Base-by-base conservation (phyloP, 2,329 filamentous ascomycete species). In the Trichoderma sp. region DNA sequence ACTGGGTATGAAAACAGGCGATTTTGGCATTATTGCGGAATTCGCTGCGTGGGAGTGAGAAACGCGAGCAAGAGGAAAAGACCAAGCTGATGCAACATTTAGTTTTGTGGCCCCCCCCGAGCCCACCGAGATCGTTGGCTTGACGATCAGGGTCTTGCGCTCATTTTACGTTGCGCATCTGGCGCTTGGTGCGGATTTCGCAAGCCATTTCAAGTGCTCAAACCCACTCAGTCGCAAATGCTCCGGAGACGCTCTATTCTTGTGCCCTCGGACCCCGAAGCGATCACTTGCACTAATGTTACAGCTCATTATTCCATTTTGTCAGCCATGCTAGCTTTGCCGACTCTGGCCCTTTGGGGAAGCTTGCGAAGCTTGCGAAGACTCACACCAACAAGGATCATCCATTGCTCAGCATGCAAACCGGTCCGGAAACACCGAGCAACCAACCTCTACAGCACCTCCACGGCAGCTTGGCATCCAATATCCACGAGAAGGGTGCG, bases 121-220 rank as follows among this genome's bases (percentile, higher is more conserved):
- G 66, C 66, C 53, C 47, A 60, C 69, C 61, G 61, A 71, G 69
- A 71, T 65, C 32, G 26, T 56, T 60, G 26, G 51, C 21, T 63
- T 60, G 69, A 36, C 34, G 69, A 71, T 71, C 69, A 71, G 69
- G 60, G 69, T 71, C 69, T 63, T 58, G 64, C 14, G 61, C 18
- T 39, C 26, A 64, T 70, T 69, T 61, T 43, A 47, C 68, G n/a
- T 56, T 36, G 58, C 61, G 69, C 69, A 65, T 65, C 61, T 60
- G 61, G 69, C 61, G 69, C 69, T 71, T 65, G 69, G 43, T 24
- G 24, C 39, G 24, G 56, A 26, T 62, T 56, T 56, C 34, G 30
- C 26, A 11, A 68, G 21, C 30, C 26, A 47, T 24, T 60, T 58
- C 24, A 32, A 32, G 34, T 39, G 51, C 32, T 26, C 34, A 24